These are phyloP conservation scores for Cordyceps pruinosa DNA, from an alignment of 2,329 filamentous ascomycete species.

Conservation along the genomic window DNA sequence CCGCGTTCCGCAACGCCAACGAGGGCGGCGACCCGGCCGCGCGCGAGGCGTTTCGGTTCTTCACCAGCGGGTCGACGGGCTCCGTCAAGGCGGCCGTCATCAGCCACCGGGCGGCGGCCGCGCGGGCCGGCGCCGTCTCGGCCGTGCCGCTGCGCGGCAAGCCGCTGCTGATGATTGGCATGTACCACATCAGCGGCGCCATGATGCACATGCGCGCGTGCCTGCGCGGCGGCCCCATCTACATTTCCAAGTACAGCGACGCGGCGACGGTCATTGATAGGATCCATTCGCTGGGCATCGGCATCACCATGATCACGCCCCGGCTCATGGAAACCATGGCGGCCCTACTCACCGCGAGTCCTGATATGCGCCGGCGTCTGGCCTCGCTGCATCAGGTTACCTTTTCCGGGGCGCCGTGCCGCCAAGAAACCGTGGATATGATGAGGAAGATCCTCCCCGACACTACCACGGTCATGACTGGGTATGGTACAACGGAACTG, in stretches of 20 bases:
- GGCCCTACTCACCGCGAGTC: not conserved
- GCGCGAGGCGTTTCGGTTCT: constrained; percentile 2
- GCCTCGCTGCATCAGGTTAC: not conserved
- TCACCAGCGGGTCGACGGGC: constrained; percentile 6
- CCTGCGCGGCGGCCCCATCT: not conserved
- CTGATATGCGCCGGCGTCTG: not conserved
- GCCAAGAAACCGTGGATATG: not conserved
- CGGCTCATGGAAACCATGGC: not conserved
- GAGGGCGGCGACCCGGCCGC: not conserved
- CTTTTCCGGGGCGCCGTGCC: not conserved
- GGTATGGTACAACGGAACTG: not conserved
- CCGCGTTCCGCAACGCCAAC: constrained; percentile 4
- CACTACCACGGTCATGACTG: not conserved
- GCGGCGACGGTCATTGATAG: not conserved
- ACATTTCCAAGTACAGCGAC: not conserved
- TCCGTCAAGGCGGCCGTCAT: constrained; percentile 6
- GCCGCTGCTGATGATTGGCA: not conserved
- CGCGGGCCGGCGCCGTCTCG: not conserved
- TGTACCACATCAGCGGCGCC: constrained; percentile 1
- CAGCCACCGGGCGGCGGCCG: not conserved
- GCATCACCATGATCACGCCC: not conserved
- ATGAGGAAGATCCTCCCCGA: not conserved
- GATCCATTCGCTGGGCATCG: not conserved
- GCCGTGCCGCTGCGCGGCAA: not conserved
- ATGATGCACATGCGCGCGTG: not conserved